phyloP scores from a whole-genome alignment of 2,329 filamentous ascomycete species.

The Clonostachys solani region DNA sequence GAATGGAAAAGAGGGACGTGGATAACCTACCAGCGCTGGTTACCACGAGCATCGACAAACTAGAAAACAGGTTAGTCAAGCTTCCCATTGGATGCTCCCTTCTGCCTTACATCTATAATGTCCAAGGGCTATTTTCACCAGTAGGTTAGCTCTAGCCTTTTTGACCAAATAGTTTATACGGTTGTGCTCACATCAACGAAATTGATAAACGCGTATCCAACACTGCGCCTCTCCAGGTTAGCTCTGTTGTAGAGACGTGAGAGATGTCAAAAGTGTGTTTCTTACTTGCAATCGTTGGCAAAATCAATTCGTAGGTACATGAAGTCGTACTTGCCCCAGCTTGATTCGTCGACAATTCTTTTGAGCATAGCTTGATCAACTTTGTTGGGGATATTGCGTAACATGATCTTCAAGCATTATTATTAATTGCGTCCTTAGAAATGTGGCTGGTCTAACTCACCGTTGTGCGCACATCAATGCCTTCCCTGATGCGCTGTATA shows the following conservation, averaged over 20 bases:
- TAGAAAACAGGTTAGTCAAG: conserved; percentile 23
- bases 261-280: conserved; percentile 17
- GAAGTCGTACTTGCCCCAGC: conserved; percentile 85
- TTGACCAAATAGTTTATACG: background rate
- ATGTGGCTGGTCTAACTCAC: conserved; percentile 36
- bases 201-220: conserved; percentile 97
- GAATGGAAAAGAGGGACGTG: background rate
- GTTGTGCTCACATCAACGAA: conserved; percentile 66
- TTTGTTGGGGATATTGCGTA: conserved; percentile 92
- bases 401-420: conserved; percentile 65
- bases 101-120: conserved; percentile 61
- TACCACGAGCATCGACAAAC: conserved; percentile 69
- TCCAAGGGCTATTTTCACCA: conserved; percentile 52
- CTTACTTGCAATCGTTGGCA: conserved; percentile 77
- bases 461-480: conserved; percentile 71
- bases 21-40: conserved; percentile 59
- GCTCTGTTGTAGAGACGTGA: background rate
- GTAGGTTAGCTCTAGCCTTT: conserved; percentile 25
- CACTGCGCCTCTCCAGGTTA: conserved; percentile 43
- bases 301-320: conserved; percentile 92
- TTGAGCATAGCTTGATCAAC: conserved; percentile 77
- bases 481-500: conserved; percentile 54
- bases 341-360: conserved; percentile 71
- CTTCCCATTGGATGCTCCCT: background rate
- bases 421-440: conserved; percentile 2